phyloP scores from a whole-genome alignment of 768 basidiomycete species.

The Tricholoma flavovirens region DNA sequence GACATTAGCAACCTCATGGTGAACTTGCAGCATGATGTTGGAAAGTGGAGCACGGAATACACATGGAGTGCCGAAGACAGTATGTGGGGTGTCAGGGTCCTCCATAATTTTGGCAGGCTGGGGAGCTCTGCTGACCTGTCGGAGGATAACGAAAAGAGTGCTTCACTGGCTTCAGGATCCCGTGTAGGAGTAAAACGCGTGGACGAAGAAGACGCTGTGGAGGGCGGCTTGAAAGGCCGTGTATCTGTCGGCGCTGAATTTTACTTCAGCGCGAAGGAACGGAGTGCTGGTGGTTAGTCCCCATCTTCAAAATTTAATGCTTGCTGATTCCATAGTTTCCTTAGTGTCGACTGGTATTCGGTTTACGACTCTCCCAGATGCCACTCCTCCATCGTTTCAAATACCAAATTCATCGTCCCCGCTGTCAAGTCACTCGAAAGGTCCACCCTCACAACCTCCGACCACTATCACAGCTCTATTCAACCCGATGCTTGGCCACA shows the following conservation, averaged over 20 bases:
- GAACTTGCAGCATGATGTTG: constrained; percentile 86
- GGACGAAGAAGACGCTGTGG: constrained; percentile 91
- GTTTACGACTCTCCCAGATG: constrained; percentile 89
- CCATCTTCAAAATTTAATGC: background rate
- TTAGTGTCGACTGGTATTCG: constrained; percentile 88
- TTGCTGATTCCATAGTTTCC: background rate
- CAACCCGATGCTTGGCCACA: constrained; percentile 94
- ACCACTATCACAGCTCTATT: constrained; percentile 93
- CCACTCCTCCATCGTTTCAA: constrained; percentile 61
- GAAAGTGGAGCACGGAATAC: constrained; percentile 91
- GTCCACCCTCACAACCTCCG: constrained; percentile 66
- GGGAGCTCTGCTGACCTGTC: constrained; percentile 30
- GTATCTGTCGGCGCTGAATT: constrained; percentile 91
- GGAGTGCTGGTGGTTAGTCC: constrained; percentile 83
- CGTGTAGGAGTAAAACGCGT: constrained; percentile 62
- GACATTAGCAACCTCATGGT: constrained; percentile 71
- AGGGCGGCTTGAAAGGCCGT: constrained; percentile 85
- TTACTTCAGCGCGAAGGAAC: constrained; percentile 90
- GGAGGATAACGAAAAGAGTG: constrained; percentile 28
- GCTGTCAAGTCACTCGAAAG: constrained; percentile 25
- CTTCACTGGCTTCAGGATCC: constrained; percentile 16
- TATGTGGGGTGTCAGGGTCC: constrained; percentile 83
- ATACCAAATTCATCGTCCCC: constrained; percentile 34
- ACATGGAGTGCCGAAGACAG: constrained; percentile 91
- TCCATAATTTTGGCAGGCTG: constrained; percentile 88